A percentile compares a stretch with the other conserved stretches of the same genome.
These are phyloP conservation scores for Fusarium sambucinum DNA, from an alignment of 2,329 filamentous ascomycete species.

Conservation along the genomic window DNA sequence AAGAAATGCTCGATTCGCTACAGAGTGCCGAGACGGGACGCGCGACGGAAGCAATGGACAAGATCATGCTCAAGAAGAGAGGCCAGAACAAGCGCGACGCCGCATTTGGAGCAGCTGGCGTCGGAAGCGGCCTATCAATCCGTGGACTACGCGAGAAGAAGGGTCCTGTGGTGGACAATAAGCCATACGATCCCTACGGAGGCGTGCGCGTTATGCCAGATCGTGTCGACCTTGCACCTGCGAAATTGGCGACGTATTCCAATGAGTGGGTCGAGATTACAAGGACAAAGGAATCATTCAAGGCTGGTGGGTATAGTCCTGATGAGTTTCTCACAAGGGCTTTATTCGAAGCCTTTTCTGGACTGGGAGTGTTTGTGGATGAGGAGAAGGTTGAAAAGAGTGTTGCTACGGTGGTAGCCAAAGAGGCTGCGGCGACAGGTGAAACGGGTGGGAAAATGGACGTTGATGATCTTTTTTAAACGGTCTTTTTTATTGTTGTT, in stretches of 20 bases:
- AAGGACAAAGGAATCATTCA: conserved; percentile 72
- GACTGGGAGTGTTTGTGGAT: conserved; percentile 86
- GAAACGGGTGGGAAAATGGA: conserved; percentile 59
- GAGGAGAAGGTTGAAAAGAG: conserved; percentile 72
- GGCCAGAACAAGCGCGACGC: conserved; percentile 62
- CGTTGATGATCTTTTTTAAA: conserved; percentile 61
- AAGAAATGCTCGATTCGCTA: conserved; percentile 78
- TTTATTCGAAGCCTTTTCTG: conserved; percentile 89
- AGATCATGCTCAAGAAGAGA: conserved; percentile 79
- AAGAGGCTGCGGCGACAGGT: conserved; percentile 53
- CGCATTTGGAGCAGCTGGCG: conserved; percentile 52
- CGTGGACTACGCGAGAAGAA: conserved; percentile 80
- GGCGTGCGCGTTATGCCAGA: conserved; percentile 76
- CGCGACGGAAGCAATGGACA: conserved; percentile 68
- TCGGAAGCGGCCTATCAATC: conserved; percentile 69
- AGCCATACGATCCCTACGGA: conserved; percentile 89
- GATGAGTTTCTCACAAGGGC: conserved; percentile 84
- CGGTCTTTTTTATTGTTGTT: not conserved
- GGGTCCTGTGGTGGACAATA: conserved; percentile 65
- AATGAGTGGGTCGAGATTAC: conserved; percentile 79
- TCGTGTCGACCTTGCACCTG: conserved; percentile 71
- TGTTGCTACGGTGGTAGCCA: conserved; percentile 52
- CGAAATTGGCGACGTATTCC: conserved; percentile 72
- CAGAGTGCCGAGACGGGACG: conserved; percentile 70
- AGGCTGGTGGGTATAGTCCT: conserved; percentile 85